phyloP scores from a whole-genome alignment of 805 yeast genomes.

The Ogataea trehaloabstinens region DNA sequence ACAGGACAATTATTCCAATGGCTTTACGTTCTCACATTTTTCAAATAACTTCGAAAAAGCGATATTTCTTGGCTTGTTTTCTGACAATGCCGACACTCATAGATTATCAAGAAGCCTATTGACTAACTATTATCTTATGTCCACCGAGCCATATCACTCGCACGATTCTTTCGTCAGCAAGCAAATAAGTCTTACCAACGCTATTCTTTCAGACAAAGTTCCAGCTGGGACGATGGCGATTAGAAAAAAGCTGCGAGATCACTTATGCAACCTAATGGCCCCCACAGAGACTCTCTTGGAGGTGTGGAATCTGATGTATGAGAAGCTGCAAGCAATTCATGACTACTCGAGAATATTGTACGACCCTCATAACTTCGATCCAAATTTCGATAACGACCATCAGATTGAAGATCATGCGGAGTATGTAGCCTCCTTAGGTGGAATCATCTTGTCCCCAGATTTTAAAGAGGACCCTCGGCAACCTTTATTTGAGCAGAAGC shows the following conservation, averaged over 20 bases:
- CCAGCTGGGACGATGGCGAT: conserved; percentile 73
- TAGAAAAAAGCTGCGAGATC: conserved; percentile 61
- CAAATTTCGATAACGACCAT: conserved; percentile 7
- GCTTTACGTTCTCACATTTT: conserved; percentile 30
- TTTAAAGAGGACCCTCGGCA: conserved; percentile 26
- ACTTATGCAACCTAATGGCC: conserved; percentile 26
- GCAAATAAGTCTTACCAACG: conserved; percentile 39
- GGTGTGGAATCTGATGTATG: conserved; percentile 46
- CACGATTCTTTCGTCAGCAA: conserved; percentile 23
- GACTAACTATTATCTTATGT: conserved; percentile 21
- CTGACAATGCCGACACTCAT: conserved; percentile 50
- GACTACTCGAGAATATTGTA: conserved; percentile 6
- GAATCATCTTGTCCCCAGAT: conserved; percentile 47
- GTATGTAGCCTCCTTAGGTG: conserved; percentile 66
- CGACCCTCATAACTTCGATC: conserved; percentile 6
- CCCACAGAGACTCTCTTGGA: conserved; percentile 40
- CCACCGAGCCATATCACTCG: conserved; percentile 21
- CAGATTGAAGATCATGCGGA: conserved; percentile 57
- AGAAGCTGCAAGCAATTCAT: conserved; percentile 20
- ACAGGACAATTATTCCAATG: conserved; percentile 1
- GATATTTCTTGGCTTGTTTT: conserved; percentile 48
- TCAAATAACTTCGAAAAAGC: conserved; percentile 49
- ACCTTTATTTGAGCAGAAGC: conserved; percentile 24
- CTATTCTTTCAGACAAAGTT: conserved; percentile 53
- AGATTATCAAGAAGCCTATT: conserved; percentile 44